phyloP scores from a whole-genome alignment of 768 basidiomycete genomes.

The Tricholoma matsutake region DNA sequence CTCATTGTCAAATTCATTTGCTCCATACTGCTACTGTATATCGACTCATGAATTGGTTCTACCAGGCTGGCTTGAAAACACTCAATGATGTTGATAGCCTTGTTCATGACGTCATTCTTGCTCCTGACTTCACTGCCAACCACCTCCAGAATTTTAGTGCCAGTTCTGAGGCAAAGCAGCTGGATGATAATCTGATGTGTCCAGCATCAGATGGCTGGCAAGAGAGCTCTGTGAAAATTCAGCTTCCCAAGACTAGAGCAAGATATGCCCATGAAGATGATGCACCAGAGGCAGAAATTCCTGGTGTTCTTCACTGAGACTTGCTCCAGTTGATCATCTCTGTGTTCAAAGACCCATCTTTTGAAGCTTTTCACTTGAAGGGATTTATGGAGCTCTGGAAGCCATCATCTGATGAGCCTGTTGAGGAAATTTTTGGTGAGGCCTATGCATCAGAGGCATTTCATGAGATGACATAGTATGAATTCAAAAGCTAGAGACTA shows the following conservation, averaged over 20 bases:
- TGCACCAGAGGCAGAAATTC: neutral
- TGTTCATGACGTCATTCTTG: neutral
- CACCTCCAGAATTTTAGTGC: no score
- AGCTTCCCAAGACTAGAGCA: no score
- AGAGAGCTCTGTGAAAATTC: no score
- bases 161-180: no score
- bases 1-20: neutral
- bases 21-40: slow-evolving; percentile 1
- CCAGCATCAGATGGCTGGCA: no score
- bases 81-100: neutral
- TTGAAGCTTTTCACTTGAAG: neutral
- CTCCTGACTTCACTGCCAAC: neutral
- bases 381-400: neutral
- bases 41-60: slow-evolving; percentile 2
- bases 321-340: neutral
- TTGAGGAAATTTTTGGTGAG: no score
- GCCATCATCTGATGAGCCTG: no score
- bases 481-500: no score
- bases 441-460: no score
- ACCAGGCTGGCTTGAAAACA: neutral
- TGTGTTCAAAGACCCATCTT: neutral
- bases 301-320: neutral
- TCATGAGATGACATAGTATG: neutral
- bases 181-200: no score
- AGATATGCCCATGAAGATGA: no score